Evolutionary conservation across 345 rosid genomes (phyloP), one percentile per base, ranked within the genome.

Genomic region (Erysimum cheiranthoides): DNA sequence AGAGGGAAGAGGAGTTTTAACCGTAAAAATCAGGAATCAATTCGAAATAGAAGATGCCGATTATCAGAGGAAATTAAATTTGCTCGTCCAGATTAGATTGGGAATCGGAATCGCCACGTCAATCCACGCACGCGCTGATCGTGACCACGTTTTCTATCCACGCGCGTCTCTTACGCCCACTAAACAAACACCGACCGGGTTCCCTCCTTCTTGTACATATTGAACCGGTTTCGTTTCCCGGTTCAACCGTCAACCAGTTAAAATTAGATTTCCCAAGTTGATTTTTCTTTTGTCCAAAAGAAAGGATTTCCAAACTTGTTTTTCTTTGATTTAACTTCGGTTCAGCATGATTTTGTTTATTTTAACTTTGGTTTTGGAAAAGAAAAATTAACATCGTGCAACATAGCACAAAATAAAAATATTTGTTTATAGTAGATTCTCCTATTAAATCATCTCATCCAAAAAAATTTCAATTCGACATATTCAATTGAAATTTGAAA

Each of bases 81-180:
- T 18, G 25, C 45, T 71, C 30, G 25, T 77, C 63, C 68, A 42
- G 25, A 71, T 65, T 78, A 66, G 73, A 25, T 58, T 72, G 73
- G 73, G 73, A 78, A 71, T 77, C 13, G 21, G 17, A 71, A 30
- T 47, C 40, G 66, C 68, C 62, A 59, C 71, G 47, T 64, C 59
- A 9, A 1, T 28, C 80, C 75, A 77, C 80, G 76, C 80, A 71
- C 66, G 25, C 25, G 25, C 51, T 61, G 0, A 42, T 12, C 6
- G 8, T 38, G 47, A 52, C 78, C 60, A 74, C 67, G 34, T 28
- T 74, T 30, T 8, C 0, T 10, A 9, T 10, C 4, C 73, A 57
- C 66, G 72, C 72, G 57, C 77, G 27, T 32, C 35, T 18, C 36
- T 12, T 35, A 51, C 45, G 67, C 52, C 16, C 67, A 21, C 53